Percentiles rank a stretch among this genome's conserved stretches.
These are phyloP conservation scores for Limnanthes douglasii DNA, from an alignment of 345 rosid genomes.

Conservation along the genomic window DNA sequence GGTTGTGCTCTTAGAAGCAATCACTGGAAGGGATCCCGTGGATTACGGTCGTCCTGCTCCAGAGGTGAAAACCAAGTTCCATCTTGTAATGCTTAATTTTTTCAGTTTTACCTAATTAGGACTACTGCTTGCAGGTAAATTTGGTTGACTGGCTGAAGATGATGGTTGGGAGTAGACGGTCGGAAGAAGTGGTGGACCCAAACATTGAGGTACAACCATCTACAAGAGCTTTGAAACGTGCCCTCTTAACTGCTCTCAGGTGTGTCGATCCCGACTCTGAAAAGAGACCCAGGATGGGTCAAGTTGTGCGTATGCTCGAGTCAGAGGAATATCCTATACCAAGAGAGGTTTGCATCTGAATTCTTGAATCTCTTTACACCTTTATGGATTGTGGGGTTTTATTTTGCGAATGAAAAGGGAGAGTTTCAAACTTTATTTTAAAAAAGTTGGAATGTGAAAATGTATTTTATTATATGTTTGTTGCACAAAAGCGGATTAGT, in stretches of 20 bases:
- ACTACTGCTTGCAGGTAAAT: conserved; percentile 48
- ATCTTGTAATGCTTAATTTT: not conserved
- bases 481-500: no score
- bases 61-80: conserved; percentile 35
- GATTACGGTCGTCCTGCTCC: conserved; percentile 81
- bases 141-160: conserved; percentile 96
- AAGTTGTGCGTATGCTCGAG: conserved; percentile 99
- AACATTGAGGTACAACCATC: conserved; percentile 78
- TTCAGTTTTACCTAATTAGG: not conserved
- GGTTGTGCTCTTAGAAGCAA: conserved; percentile 78
- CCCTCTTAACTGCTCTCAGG: conserved; percentile 86
- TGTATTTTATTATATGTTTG: no score
- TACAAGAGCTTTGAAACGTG: conserved; percentile 74
- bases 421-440: no score
- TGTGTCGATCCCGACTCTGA: conserved; percentile 94
- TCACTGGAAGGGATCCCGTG: conserved; percentile 94
- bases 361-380: not conserved
- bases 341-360: conserved; percentile 49
- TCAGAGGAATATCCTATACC: conserved; percentile 93
- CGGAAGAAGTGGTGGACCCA: conserved; percentile 92
- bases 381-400: no score
- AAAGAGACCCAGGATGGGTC: conserved; percentile 94
- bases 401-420: no score
- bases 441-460: no score
- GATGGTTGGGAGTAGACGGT: conserved; percentile 91